Evolutionary conservation across 768 basidiomycete genomes (phyloP).

Genomic region (Russula sp.): DNA sequence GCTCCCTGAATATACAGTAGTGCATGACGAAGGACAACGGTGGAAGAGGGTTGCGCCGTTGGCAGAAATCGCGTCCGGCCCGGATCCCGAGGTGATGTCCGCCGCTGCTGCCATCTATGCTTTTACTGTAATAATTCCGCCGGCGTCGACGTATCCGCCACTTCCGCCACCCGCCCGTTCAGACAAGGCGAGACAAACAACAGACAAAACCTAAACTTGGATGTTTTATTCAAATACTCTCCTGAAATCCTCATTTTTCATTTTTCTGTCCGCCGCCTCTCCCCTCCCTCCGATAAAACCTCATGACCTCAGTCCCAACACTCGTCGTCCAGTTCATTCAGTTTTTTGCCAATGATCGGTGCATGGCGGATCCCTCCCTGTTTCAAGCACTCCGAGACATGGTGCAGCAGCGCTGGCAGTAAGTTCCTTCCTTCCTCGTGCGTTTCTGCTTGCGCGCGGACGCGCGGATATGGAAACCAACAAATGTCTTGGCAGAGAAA

Average conservation of each 20-base stretch:
- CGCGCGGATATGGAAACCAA: background rate
- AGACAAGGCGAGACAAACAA: no score
- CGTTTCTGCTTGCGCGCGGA: background rate
- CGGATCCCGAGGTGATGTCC: no score
- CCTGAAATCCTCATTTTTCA: background rate
- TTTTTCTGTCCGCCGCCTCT: background rate
- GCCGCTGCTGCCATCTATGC: no score
- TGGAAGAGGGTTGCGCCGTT: no score
- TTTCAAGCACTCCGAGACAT: slow-evolving; percentile 6
- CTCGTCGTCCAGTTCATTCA: slow-evolving; percentile 10
- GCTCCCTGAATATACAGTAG: no score
- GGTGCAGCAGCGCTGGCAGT: slow-evolving; percentile 15
- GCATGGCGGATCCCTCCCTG: slow-evolving; percentile 1
- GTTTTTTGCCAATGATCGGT: background rate
- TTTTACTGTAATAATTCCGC: no score
- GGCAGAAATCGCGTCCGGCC: no score
- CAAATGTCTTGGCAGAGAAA: background rate
- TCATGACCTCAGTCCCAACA: background rate
- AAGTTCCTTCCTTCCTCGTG: background rate
- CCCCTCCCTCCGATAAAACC: background rate
- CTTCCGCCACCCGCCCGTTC: no score
- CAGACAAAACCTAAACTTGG: no score
- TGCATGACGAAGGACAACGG: no score
- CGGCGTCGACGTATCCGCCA: no score
- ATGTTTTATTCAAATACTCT: no score